These are phyloP conservation scores for Casuarina cunninghamiana DNA, from an alignment of 306 rosid genomes.

Conservation along the genomic window DNA sequence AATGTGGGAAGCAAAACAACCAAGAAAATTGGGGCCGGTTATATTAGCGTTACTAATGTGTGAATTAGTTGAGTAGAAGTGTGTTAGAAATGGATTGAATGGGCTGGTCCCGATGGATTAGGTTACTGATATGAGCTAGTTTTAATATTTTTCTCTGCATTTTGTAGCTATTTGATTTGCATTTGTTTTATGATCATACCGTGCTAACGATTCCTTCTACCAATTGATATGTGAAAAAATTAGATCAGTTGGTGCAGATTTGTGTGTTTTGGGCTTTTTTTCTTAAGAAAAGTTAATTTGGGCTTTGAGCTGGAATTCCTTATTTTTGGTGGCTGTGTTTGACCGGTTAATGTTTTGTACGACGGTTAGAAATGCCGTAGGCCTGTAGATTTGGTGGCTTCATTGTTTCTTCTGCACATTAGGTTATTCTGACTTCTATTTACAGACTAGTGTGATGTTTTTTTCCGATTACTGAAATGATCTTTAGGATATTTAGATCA, in stretches of 20 bases:
- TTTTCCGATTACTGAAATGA: background rate
- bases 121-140: background rate
- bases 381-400: background rate
- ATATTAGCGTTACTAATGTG: background rate
- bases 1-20: background rate
- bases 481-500: slow-evolving; percentile 20
- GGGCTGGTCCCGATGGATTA: slow-evolving; percentile 11
- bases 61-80: background rate
- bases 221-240: background rate
- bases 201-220: background rate
- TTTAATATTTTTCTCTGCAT: background rate
- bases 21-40: background rate
- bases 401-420: slow-evolving; percentile 4
- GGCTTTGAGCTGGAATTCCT: background rate
- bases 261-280: background rate
- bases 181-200: background rate
- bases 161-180: slow-evolving; percentile 5
- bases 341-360: background rate
- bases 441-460: background rate
- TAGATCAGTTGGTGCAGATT: background rate
- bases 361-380: background rate
- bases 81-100: background rate
- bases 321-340: background rate
- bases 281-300: background rate
- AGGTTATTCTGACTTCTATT: background rate